Percentiles rank a stretch among this genome's conserved stretches.
Conservation (phyloP, 1,284 basidiomycete species). For the Cutaneotrichosporon sp. region DNA sequence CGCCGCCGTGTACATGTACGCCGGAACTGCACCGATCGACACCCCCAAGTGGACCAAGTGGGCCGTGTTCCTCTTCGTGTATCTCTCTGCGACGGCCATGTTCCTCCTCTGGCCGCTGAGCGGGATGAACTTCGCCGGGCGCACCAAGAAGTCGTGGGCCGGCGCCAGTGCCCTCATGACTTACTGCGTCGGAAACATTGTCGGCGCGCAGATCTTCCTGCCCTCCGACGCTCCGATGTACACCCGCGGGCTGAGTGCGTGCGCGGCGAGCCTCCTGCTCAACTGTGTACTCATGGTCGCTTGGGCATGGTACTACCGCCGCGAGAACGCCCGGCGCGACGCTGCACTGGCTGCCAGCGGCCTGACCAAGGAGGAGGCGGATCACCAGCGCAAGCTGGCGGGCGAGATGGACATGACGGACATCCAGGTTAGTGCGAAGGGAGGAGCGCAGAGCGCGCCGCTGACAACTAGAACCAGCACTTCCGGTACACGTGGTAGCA, state of each 20-base stretch:
- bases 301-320: conserved; percentile 16
- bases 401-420: conserved; percentile 19
- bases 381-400: conserved; percentile 8
- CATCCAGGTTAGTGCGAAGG: conserved; percentile 11
- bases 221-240: conserved; percentile 29
- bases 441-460: too few species aligned
- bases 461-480: conserved; percentile 21
- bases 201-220: conserved; percentile 31
- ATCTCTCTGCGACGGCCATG: conserved; percentile 24
- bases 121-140: conserved; percentile 33
- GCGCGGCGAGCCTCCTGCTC: conserved; percentile 23
- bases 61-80: conserved; percentile 25
- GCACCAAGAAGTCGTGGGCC: conserved; percentile 37
- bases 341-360: neutral
- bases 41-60: conserved; percentile 30
- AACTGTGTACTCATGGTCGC: conserved; percentile 8
- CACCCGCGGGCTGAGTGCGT: conserved; percentile 23
- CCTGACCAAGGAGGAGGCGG: conserved; percentile 4
- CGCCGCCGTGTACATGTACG: conserved; percentile 28
- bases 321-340: conserved; percentile 15
- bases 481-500: conserved; percentile 17
- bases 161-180: conserved; percentile 21
- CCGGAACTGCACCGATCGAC: conserved; percentile 22
- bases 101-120: conserved; percentile 38
- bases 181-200: conserved; percentile 32